Evolutionary conservation across 208 protist genomes (phyloP), one percentile per base, ranked within the genome.

Genomic region (Leishmania turanica): DNA sequence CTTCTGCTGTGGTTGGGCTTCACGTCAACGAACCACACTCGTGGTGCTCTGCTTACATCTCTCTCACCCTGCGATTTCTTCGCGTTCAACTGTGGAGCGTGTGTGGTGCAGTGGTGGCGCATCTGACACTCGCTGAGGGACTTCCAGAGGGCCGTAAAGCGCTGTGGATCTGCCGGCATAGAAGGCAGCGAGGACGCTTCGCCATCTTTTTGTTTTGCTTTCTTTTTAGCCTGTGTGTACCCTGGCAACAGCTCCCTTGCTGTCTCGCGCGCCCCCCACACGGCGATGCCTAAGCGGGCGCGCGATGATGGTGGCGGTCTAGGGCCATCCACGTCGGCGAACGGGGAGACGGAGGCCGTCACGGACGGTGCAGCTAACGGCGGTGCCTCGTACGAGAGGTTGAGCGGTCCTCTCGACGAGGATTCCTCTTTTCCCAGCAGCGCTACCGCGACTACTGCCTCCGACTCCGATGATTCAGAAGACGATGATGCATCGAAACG

Each of bases 401-500:
- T 53, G 3, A 40, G 58, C 51, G 53, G 60, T 40, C 76, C 76
- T 42, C 75, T 84, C 34, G 76, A 64, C 13, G 70, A 73, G 19
- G 76, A 72, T 37, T 80, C 73, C 8, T 62, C 71, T 1, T 51
- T 81, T 47, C 1, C 40, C 45, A 85, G 81, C 71, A 81, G 62
- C 71, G 40, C 60, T 49, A 74, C 75, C 31, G 21, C 75, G 2
- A 68, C 85, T 11, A 85, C 85, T 19, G 82, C 78, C 47, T 45
- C 71, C 0, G 78, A 56, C n/a, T n/a, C 47, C 11, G 88, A 81
- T 47, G 80, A 81, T 64, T 79, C 76, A 11, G 82, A 77, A 68
- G 83, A 78, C 54, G 85, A 88, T 42, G 82, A 95, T 53, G 76
- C 85, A 21, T 79, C 49, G 45, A 79, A 87, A 37, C 84, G 86